These are phyloP conservation scores for Mycosphaerelloides madeirae DNA, from an alignment of 2,329 filamentous ascomycete species.

Conservation along the genomic window DNA sequence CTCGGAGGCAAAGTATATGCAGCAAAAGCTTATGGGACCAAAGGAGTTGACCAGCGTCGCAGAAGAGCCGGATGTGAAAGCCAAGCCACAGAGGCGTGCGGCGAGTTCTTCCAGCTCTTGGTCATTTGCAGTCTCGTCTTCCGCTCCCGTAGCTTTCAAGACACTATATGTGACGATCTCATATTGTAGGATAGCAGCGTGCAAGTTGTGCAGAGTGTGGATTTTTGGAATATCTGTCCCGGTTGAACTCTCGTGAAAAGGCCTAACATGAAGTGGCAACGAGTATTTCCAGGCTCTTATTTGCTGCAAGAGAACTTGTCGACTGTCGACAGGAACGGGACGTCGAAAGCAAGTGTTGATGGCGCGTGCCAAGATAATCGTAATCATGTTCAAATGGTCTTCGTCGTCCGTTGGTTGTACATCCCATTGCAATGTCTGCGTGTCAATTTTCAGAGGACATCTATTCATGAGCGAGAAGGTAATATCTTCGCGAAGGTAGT, in stretches of 20 bases:
- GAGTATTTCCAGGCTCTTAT: background rate
- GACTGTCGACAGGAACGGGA: background rate
- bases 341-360: conserved; percentile 4
- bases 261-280: background rate
- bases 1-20: background rate
- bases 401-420: conserved; percentile 1
- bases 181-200: conserved; percentile 4
- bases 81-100: conserved; percentile 6
- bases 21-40: conserved; percentile 9
- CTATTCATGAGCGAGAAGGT: conserved; percentile 5
- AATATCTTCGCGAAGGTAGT: conserved; percentile 8
- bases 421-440: background rate
- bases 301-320: background rate
- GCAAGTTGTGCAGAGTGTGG: conserved; percentile 5
- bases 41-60: conserved; percentile 12
- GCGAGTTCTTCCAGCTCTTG: background rate
- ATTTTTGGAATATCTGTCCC: background rate
- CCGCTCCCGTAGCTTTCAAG: background rate
- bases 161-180: conserved; percentile 3
- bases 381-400: conserved; percentile 6
- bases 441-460: conserved; percentile 7
- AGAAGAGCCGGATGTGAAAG: conserved; percentile 3
- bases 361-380: conserved; percentile 1
- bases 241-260: conserved; percentile 1
- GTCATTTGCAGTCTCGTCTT: background rate